phyloP scores from a whole-genome alignment of 805 yeast species.

The Cyberlindnera sargentensis region DNA sequence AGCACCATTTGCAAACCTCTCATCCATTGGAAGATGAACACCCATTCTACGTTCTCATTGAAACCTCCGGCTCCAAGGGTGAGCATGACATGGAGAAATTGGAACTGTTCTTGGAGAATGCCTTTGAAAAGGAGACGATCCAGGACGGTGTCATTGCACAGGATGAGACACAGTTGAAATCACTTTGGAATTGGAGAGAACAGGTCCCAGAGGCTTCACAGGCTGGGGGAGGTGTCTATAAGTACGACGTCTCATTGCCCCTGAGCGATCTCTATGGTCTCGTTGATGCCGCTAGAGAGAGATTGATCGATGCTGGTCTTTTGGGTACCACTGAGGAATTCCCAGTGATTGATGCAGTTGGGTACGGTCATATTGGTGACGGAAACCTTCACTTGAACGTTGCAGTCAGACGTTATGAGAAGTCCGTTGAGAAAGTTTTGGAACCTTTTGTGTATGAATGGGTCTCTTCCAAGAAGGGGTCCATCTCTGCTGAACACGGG shows the following conservation, averaged over 20 bases:
- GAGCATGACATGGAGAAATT: constrained; percentile 91
- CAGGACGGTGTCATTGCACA: constrained; percentile 95
- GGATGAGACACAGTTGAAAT: constrained; percentile 79
- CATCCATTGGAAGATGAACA: constrained; percentile 81
- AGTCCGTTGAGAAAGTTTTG: constrained; percentile 68
- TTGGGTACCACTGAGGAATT: constrained; percentile 55
- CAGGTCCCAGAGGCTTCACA: constrained; percentile 85
- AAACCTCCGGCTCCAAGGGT: constrained; percentile 91
- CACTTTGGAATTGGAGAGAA: constrained; percentile 96
- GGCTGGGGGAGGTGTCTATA: constrained; percentile 88
- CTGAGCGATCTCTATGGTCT: constrained; percentile 72
- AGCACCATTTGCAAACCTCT: constrained; percentile 46
- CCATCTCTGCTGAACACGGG: constrained; percentile 97
- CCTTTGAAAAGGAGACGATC: constrained; percentile 79
- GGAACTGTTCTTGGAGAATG: constrained; percentile 73
- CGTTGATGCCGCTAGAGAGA: constrained; percentile 68
- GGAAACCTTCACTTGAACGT: constrained; percentile 94
- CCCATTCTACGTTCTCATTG: constrained; percentile 88
- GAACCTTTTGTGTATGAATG: constrained; percentile 97
- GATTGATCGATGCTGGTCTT: constrained; percentile 49
- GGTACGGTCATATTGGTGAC: constrained; percentile 98
- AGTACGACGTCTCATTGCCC: constrained; percentile 93
- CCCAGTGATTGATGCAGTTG: constrained; percentile 86
- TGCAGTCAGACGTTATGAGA: constrained; percentile 76
- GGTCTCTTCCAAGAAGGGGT: constrained; percentile 65